A percentile compares a stretch with the other conserved stretches of the same genome.
Evolutionary conservation across 169 alveolate species (phyloP).

Genomic region (Cryptosporidium bovis): DNA sequence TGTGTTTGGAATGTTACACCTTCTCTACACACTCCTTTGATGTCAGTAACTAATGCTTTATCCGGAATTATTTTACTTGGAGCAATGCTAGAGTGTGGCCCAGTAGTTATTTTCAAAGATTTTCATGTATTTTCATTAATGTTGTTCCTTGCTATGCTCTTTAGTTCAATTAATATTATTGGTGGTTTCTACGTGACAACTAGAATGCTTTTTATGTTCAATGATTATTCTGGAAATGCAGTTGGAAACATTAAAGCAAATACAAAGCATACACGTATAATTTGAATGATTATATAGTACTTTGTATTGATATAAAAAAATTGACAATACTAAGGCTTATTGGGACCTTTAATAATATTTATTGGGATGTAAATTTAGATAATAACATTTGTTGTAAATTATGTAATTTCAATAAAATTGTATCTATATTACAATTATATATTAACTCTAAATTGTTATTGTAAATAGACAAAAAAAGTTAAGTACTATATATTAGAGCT

Average conservation of each 20-base stretch:
- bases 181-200: slow-evolving; percentile 93
- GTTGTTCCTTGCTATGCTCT: slow-evolving; percentile 75
- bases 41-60: slow-evolving; percentile 92
- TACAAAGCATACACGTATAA: background rate
- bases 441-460: too few species aligned
- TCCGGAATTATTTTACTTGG: slow-evolving; percentile 89
- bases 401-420: too few species aligned
- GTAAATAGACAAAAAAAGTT: too few species aligned
- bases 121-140: slow-evolving; percentile 76
- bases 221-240: background rate
- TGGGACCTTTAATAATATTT: too few species aligned
- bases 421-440: too few species aligned
- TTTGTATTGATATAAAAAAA: too few species aligned
- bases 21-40: slow-evolving; percentile 91
- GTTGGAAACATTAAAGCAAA: background rate
- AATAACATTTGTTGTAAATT: too few species aligned
- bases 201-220: slow-evolving; percentile 94
- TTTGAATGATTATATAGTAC: background rate
- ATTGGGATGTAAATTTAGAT: too few species aligned
- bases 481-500: too few species aligned
- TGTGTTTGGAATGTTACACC: slow-evolving; percentile 92
- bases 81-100: slow-evolving; percentile 84
- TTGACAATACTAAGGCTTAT: too few species aligned
- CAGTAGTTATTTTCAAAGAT: slow-evolving; percentile 75
- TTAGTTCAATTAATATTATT: slow-evolving; percentile 81